These are phyloP conservation scores for Actinomortierella ambigua DNA, from an alignment of 371 early-diverging fungal species.

Conservation along the genomic window DNA sequence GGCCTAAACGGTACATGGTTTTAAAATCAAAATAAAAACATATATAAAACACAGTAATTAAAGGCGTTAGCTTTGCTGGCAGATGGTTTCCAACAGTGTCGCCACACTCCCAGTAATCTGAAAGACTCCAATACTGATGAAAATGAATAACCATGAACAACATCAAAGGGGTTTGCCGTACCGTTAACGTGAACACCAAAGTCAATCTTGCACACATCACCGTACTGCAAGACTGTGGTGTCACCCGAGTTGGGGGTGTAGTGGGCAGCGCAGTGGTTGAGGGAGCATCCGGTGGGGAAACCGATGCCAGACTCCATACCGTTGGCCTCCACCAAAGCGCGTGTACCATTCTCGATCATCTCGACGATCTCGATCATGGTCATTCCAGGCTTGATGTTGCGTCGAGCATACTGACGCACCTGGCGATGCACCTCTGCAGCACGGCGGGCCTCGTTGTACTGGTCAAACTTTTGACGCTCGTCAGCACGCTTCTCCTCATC, in stretches of 20 bases:
- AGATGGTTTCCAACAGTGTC: too few species aligned
- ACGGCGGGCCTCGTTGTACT: slow-evolving; percentile 84
- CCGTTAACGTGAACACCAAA: slow-evolving; percentile 99
- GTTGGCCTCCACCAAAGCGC: slow-evolving; percentile 89
- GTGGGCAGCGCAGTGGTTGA: slow-evolving; percentile 99
- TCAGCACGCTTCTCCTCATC: slow-evolving; percentile 80
- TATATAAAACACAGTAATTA: not conserved
- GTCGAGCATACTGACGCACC: slow-evolving; percentile 85
- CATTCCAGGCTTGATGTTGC: slow-evolving; percentile 96
- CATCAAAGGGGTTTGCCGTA: slow-evolving; percentile 10
- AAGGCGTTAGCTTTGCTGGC: too few species aligned
- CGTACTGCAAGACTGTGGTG: slow-evolving; percentile 85
- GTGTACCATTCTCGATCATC: slow-evolving; percentile 95
- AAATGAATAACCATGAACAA: not conserved
- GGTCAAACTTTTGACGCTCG: slow-evolving; percentile 65
- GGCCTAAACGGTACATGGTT: slow-evolving; percentile 51
- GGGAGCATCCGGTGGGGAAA: slow-evolving; percentile 99
- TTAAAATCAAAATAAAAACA: not conserved
- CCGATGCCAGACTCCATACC: slow-evolving; percentile 94
- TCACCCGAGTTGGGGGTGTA: slow-evolving; percentile 99
- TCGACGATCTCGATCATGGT: slow-evolving; percentile 93
- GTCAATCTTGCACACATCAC: slow-evolving; percentile 99
- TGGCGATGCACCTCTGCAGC: slow-evolving; percentile 95
- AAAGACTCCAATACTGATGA: not conserved
- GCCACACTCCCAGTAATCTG: not conserved